A percentile compares a stretch with the other conserved stretches of the same genome.
phyloP scores from a whole-genome alignment of 352 stramenopile species.

The Phytophthora niederhauseri region DNA sequence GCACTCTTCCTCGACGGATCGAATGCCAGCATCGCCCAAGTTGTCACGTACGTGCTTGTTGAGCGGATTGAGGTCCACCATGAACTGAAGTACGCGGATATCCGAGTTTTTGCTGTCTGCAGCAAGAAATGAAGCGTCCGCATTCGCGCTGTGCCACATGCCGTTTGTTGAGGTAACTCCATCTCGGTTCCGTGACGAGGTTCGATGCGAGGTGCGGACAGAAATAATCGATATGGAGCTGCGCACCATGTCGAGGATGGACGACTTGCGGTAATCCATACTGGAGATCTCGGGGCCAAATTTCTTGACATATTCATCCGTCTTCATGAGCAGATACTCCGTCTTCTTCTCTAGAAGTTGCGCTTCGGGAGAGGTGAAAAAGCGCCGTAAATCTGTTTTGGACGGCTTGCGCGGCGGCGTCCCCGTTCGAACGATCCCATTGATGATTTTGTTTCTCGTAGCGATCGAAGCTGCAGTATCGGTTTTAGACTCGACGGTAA shows the following conservation, averaged over 20 bases:
- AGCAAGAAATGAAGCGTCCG: conserved; percentile 2
- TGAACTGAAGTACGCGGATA: conserved; percentile 44
- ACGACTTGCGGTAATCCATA: conserved; percentile 13
- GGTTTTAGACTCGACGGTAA: not conserved
- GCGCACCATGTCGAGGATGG: conserved; percentile 39
- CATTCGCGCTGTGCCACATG: conserved; percentile 12
- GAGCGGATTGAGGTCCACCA: conserved; percentile 57
- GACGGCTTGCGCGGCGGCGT: conserved; percentile 4
- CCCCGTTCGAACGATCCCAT: not conserved
- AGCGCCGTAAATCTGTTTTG: conserved; percentile 26
- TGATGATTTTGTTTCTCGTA: conserved; percentile 2
- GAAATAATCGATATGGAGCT: conserved; percentile 19
- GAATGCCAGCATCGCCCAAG: conserved; percentile 38
- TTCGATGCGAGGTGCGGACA: conserved; percentile 1
- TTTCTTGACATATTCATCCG: conserved; percentile 41
- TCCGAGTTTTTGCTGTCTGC: not conserved
- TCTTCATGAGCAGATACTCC: conserved; percentile 53
- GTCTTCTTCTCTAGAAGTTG: conserved; percentile 59
- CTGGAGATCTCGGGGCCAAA: conserved; percentile 18
- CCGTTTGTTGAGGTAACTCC: conserved; percentile 39
- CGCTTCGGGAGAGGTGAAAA: conserved; percentile 45
- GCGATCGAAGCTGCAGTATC: not conserved
- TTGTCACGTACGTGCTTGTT: conserved; percentile 42
- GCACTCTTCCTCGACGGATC: conserved; percentile 65
- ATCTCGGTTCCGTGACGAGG: conserved; percentile 41